phyloP scores from a whole-genome alignment of 257 asterid genomes.

The Solanum chilense region DNA sequence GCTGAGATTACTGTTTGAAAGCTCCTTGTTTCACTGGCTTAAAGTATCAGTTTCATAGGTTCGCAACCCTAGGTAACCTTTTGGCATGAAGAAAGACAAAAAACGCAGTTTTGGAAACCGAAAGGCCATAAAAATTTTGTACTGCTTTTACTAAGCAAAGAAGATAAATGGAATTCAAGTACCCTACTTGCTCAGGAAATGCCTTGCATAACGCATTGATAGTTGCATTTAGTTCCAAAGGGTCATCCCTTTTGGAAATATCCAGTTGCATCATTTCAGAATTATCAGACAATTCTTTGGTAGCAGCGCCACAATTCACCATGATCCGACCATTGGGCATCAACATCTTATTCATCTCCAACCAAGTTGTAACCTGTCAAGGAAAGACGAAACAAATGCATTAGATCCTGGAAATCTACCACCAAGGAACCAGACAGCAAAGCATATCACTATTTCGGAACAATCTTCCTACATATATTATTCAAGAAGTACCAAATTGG shows the following conservation, averaged over 20 bases:
- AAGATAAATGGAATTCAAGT: not conserved
- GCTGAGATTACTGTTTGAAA: not conserved
- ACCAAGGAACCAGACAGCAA: not conserved
- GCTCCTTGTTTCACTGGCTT: not conserved
- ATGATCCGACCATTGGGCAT: slow-evolving; percentile 74
- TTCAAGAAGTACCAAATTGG: not conserved
- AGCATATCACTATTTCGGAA: not conserved
- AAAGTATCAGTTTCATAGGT: not conserved
- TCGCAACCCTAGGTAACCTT: not conserved
- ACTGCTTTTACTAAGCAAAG: not conserved
- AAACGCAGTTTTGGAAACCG: not conserved
- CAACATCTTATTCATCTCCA: slow-evolving; percentile 33
- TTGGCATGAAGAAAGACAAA: not conserved
- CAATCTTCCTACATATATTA: not conserved
- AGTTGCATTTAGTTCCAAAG: slow-evolving; percentile 37
- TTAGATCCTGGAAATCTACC: not conserved
- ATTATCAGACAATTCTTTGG: slow-evolving; percentile 4
- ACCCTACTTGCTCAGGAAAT: slow-evolving; percentile 56
- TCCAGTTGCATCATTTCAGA: not conserved
- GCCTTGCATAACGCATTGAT: slow-evolving; percentile 55
- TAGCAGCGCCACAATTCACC: slow-evolving; percentile 73
- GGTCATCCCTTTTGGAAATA: not conserved
- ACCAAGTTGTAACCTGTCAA: slow-evolving; percentile 56
- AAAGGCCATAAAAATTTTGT: not conserved
- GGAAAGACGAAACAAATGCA: not conserved